Evolutionary conservation across 1,139 yeast genomes (phyloP), one percentile per base, ranked within the genome.

Genomic region (Diutina siamensis): DNA sequence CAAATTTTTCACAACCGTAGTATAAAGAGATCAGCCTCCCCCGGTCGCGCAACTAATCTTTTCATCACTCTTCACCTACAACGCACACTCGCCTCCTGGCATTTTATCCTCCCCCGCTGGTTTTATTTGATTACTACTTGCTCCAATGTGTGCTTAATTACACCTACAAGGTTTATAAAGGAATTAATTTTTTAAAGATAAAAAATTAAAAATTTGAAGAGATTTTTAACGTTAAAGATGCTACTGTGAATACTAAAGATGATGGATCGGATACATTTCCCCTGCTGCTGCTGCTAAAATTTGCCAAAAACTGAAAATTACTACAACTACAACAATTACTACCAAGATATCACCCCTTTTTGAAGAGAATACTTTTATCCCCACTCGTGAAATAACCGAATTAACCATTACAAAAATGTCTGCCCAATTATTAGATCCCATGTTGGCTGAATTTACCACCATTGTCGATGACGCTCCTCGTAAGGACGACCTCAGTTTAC

Each of bases 41-140:
- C 21, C 21, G 5, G 10, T 8, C 36, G 36, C 19, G 15, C 8
- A 4, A 34, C n/a, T 34, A 18, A 34, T 18, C 20, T 34, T 34
- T 34, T 18, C 36, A 34, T 15, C 19, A n/a, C 5, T 10, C 28
- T 10, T 10, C 28, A 7, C 28, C 28, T 25, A 7, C 9, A 25
- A 25, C 5, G 10, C 28, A 25, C 8, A 8, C 32, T 20, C 42
- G 21, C 20, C n/a, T 20, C 13, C 13, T 17, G 21, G 22, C 22
- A 25, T 38, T 22, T 25, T 13, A 27, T 32, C 42, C 25, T 38
- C 42, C 42, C 42, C 42, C 42, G 42, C 42, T 38, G 42, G 42
- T 38, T 38, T 22, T 21, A n/a, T 25, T 22, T 25, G 31, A 38
- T 25, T 25, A 13, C 10, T 21, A 15, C 3, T 25, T 25, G 42